These are phyloP conservation scores for Emydomyces testavorans DNA, from an alignment of 2,329 filamentous ascomycete genomes.

Conservation along the genomic window DNA sequence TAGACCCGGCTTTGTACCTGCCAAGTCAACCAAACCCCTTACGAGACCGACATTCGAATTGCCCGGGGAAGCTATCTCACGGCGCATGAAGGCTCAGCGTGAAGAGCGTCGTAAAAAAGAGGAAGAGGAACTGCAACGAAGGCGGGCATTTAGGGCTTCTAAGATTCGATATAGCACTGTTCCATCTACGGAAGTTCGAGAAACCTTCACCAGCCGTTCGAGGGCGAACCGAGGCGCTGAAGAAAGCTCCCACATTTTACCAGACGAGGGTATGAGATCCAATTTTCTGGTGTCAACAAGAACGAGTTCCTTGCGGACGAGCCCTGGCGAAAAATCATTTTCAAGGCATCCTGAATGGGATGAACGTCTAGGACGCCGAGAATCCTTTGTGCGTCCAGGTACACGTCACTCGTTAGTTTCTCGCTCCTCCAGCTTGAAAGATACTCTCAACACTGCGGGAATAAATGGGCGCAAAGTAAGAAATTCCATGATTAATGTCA, in stretches of 20 bases:
- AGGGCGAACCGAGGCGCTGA: slow-evolving; percentile 23
- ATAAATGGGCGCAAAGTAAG: neutral
- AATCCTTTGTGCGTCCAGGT: slow-evolving; percentile 4
- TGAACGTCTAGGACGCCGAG: slow-evolving; percentile 15
- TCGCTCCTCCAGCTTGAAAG: neutral
- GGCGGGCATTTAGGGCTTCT: slow-evolving; percentile 37
- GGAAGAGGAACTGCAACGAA: slow-evolving; percentile 27
- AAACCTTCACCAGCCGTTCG: slow-evolving; percentile 38
- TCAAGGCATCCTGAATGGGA: slow-evolving; percentile 11
- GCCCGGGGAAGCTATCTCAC: slow-evolving; percentile 43
- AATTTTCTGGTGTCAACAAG: neutral
- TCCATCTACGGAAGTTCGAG: slow-evolving; percentile 29
- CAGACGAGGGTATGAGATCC: neutral
- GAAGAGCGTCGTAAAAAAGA: slow-evolving; percentile 40
- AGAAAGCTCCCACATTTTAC: neutral
- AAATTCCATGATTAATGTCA: slow-evolving; percentile 15
- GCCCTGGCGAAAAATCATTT: slow-evolving; percentile 6
- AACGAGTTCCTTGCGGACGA: slow-evolving; percentile 8
- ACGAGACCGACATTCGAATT: slow-evolving; percentile 42
- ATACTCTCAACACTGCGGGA: neutral
- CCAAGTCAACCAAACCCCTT: slow-evolving; percentile 42
- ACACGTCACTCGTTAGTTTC: neutral
- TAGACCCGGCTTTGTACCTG: slow-evolving; percentile 39
- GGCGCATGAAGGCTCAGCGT: slow-evolving; percentile 42
- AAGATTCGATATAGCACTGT: slow-evolving; percentile 27